Conservation (phyloP, 2,329 filamentous ascomycete genomes). For the Phoma sp. region DNA sequence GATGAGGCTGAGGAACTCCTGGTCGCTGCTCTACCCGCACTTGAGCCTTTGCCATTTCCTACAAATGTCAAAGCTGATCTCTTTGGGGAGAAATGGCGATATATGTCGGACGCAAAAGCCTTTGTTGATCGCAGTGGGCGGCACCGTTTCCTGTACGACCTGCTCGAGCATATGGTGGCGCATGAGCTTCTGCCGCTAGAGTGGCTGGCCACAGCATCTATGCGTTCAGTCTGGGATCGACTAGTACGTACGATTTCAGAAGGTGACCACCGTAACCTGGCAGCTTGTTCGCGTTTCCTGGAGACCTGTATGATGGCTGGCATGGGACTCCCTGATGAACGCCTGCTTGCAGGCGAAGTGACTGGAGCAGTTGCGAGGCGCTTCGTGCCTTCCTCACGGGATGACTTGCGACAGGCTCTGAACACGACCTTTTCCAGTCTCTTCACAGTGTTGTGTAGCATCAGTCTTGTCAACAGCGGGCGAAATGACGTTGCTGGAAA, state of each 20-base stretch:
- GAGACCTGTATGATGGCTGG: slow-evolving; percentile 38
- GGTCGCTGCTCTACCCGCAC: slow-evolving; percentile 30
- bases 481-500: slow-evolving; percentile 25
- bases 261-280: slow-evolving; percentile 31
- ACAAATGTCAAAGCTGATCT: slow-evolving; percentile 34
- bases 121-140: slow-evolving; percentile 40
- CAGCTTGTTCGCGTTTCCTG: slow-evolving; percentile 37
- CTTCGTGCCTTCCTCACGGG: slow-evolving; percentile 32
- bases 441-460: slow-evolving; percentile 42
- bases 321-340: slow-evolving; percentile 36
- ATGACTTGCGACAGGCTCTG: slow-evolving; percentile 40
- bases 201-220: slow-evolving; percentile 46
- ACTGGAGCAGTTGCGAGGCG: slow-evolving; percentile 26
- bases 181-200: slow-evolving; percentile 45
- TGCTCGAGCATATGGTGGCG: slow-evolving; percentile 42
- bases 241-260: slow-evolving; percentile 42
- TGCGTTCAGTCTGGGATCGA: slow-evolving; percentile 45
- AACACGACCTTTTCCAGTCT: slow-evolving; percentile 45
- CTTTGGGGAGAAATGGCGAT: slow-evolving; percentile 35
- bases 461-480: slow-evolving; percentile 34
- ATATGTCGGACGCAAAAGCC: slow-evolving; percentile 32
- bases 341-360: slow-evolving; percentile 26
- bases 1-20: slow-evolving; percentile 46
- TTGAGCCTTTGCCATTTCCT: slow-evolving; percentile 35
- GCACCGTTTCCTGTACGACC: slow-evolving; percentile 42